Evolutionary conservation across 768 basidiomycete species (phyloP).

Genomic region (Boletus vermiculosoides): DNA sequence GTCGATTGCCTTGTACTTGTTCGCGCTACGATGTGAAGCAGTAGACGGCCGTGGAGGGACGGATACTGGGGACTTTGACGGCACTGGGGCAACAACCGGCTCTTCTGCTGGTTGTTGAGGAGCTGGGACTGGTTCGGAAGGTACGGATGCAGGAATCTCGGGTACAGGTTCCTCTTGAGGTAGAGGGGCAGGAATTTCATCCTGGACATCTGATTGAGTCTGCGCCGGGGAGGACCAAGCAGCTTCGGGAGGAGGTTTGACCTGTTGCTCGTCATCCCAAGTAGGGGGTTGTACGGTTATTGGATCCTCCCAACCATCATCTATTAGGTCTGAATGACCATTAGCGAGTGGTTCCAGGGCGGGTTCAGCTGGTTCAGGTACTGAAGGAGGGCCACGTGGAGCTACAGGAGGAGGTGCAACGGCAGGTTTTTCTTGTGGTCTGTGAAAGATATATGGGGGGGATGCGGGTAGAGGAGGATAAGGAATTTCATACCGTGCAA

Average conservation of each 20-base stretch:
- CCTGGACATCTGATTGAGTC: conserved; percentile 20
- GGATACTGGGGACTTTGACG: conserved; percentile 43
- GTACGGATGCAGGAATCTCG: conserved; percentile 18
- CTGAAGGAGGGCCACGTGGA: conserved; percentile 16
- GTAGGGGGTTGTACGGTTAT: conserved; percentile 64
- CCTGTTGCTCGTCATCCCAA: conserved; percentile 69
- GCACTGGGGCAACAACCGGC: conserved; percentile 32
- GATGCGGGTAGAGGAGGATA: background rate
- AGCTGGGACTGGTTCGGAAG: conserved; percentile 14
- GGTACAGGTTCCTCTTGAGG: conserved; percentile 36
- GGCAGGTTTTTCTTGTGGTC: conserved; percentile 64
- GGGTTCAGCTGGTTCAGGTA: conserved; percentile 22
- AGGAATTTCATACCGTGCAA: conserved; percentile 51
- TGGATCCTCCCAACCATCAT: conserved; percentile 66
- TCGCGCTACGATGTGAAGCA: conserved; percentile 52
- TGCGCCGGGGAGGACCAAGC: conserved; percentile 35
- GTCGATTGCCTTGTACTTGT: conserved; percentile 70
- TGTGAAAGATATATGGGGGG: conserved; percentile 25
- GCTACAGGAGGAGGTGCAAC: conserved; percentile 37
- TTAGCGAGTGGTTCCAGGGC: conserved; percentile 31
- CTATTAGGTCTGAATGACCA: conserved; percentile 36
- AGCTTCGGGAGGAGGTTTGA: conserved; percentile 34
- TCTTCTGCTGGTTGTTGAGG: conserved; percentile 23
- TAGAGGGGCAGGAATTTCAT: conserved; percentile 16
- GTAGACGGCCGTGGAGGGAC: conserved; percentile 53